These are phyloP conservation scores for Brassica rapa DNA, from an alignment of 345 rosid genomes.

Conservation along the genomic window DNA sequence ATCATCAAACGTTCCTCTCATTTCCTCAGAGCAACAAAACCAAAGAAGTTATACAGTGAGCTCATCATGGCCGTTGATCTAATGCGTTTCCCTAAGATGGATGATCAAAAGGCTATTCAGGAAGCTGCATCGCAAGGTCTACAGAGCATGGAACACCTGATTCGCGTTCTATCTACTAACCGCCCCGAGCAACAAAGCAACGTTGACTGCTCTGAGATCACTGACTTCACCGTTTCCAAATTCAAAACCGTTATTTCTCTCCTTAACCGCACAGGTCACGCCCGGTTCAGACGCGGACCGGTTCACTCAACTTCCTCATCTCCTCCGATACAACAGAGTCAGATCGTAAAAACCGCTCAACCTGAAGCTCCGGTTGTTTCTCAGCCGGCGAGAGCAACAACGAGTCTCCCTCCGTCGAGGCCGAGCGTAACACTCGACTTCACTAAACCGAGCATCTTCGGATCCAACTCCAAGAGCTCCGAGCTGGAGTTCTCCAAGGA, in stretches of 20 bases:
- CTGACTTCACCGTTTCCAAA: constrained; percentile 72
- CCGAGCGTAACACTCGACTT: constrained; percentile 82
- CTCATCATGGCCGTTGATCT: constrained; percentile 66
- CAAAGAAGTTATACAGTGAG: background rate
- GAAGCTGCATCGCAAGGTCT: constrained; percentile 88
- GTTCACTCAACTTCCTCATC: constrained; percentile 37
- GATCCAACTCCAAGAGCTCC: constrained; percentile 37
- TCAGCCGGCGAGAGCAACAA: background rate
- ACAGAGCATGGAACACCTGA: constrained; percentile 78
- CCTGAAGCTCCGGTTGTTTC: constrained; percentile 14
- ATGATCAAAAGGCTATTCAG: constrained; percentile 75
- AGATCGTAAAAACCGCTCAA: constrained; percentile 10
- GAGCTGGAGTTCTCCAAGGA: constrained; percentile 74
- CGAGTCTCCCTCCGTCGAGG: constrained; percentile 34
- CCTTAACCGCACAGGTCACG: constrained; percentile 82
- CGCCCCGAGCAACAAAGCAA: constrained; percentile 40
- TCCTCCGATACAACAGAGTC: constrained; percentile 13
- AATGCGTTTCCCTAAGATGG: constrained; percentile 61
- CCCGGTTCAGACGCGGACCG: constrained; percentile 88
- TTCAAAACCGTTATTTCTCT: constrained; percentile 78
- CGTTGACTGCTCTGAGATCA: constrained; percentile 63
- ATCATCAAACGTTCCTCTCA: background rate
- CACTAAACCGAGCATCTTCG: constrained; percentile 58
- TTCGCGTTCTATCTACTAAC: constrained; percentile 66
- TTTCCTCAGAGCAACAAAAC: background rate